These are phyloP conservation scores for Diacronema lutheri DNA, from an alignment of 78 protist species.

Conservation along the genomic window DNA sequence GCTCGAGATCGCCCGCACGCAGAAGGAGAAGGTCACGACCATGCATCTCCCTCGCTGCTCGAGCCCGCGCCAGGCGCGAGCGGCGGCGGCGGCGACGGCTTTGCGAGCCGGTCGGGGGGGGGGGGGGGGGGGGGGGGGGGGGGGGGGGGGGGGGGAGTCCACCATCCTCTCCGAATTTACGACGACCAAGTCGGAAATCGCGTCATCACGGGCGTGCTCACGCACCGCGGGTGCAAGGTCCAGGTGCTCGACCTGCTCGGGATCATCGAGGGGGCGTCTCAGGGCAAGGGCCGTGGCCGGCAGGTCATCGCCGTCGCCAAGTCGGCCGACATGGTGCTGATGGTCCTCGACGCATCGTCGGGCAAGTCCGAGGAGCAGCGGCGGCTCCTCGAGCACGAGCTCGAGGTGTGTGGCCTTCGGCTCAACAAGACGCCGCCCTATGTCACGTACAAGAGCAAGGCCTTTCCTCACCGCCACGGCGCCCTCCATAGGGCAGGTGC, in stretches of 20 bases:
- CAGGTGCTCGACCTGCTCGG: constrained; percentile 85
- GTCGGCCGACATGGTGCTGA: constrained; percentile 65
- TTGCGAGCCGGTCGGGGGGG: constrained; percentile 81
- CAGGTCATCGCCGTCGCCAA: constrained; percentile 72
- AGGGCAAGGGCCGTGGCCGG: constrained; percentile 72
- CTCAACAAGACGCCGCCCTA: constrained; percentile 68
- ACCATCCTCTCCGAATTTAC: constrained; percentile 67
- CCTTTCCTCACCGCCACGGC: constrained; percentile 4
- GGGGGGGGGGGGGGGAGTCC: constrained; percentile 83
- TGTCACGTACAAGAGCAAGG: constrained; percentile 42
- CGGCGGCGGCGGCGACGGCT: constrained; percentile 51
- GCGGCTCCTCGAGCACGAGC: constrained; percentile 52
- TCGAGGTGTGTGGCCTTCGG: constrained; percentile 63
- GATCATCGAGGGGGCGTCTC: constrained; percentile 85
- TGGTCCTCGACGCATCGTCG: constrained; percentile 74
- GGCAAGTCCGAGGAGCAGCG: constrained; percentile 42
- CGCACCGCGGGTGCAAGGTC: constrained; percentile 3
- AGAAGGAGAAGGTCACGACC: constrained; percentile 75
- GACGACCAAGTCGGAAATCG: constrained; percentile 64
- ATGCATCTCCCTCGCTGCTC: constrained; percentile 53
- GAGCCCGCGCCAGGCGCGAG: constrained; percentile 12
- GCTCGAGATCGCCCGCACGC: constrained; percentile 75
- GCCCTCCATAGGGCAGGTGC: no score
- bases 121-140: constrained; percentile 76
- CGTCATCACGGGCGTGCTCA: constrained; percentile 73